Percentiles rank a stretch among this genome's conserved stretches.
Evolutionary conservation across 2,329 filamentous ascomycete species (phyloP).

Genomic region (Emmonsiellopsis sp.): DNA sequence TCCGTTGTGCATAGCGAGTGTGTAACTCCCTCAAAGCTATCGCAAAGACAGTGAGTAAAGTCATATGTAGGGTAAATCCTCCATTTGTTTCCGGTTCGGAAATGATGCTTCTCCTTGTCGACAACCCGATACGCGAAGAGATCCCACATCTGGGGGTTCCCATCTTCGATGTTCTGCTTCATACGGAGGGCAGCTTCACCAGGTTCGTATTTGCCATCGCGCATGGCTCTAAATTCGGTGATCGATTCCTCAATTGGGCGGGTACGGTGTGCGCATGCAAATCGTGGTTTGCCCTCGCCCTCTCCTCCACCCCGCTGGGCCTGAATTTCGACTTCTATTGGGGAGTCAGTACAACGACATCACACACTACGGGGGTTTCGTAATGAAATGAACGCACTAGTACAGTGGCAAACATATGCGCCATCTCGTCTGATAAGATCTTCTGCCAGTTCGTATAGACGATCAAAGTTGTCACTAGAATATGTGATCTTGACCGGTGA

Average conservation of each 20-base stretch:
- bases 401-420: conserved; percentile 80
- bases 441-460: conserved; percentile 80
- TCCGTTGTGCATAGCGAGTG: conserved; percentile 91
- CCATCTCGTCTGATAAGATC: conserved; percentile 63
- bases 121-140: conserved; percentile 81
- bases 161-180: conserved; percentile 75
- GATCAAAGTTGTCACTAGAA: conserved; percentile 82
- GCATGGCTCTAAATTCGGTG: conserved; percentile 78
- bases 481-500: conserved; percentile 71
- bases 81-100: conserved; percentile 74
- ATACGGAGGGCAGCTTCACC: conserved; percentile 79
- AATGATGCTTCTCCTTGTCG: conserved; percentile 46
- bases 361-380: background rate
- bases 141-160: conserved; percentile 96
- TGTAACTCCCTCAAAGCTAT: conserved; percentile 85
- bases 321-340: conserved; percentile 65
- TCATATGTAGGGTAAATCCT: conserved; percentile 94
- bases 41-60: conserved; percentile 81
- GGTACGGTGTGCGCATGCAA: conserved; percentile 70
- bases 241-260: conserved; percentile 68
- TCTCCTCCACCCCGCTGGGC: conserved; percentile 68
- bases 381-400: conserved; percentile 30
- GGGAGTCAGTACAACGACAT: background rate
- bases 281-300: conserved; percentile 58
- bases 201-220: conserved; percentile 80